Evolutionary conservation across 1,139 yeast genomes (phyloP), one percentile per base, ranked within the genome.

Genomic region (Hyphopichia burtonii): DNA sequence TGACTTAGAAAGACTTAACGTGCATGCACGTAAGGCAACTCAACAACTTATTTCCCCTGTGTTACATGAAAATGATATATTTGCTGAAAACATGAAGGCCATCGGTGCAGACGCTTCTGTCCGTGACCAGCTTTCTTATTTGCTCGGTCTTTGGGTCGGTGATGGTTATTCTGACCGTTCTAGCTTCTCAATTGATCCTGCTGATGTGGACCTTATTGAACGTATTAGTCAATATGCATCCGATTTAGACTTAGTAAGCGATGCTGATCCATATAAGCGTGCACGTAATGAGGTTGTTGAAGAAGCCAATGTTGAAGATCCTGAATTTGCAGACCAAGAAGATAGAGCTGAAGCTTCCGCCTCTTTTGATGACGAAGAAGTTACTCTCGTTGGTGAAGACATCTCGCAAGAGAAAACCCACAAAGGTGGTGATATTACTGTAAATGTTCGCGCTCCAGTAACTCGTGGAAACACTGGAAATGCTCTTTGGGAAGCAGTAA

Each of bases 21-120:
- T 36, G 4, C 9, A 46, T 36, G 66, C 62, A 36, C 58, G 57
- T 34, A 41, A 45, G 28, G 48, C 55, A 23, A 54, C 74, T 20
- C 45, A 50, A 32, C 73, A 66, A 53, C 41, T 59, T n/a, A 55
- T 62, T 39, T 54, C 54, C 42, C 76, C 76, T 28, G 58, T 67
- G 25, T 49, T 58, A 25, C 39, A 48, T 16, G 67, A 68, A 40
- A 56, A 60, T 36, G 61, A 61, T 25, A 44, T 44, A 22, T 46
- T 68, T 16, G 51, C 44, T 31, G 33, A 48, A 14, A 41, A 39
- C 30, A 36, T 62, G 37, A 44, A 47, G 33, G 38, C 42, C 18
- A 32, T 41, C 3, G 57, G 53, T 33, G 44, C 31, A 17, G 41
- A 49, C 41, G 40, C 51, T 33, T 33, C 51, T 41, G 40, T 46